phyloP scores from a whole-genome alignment of 1,139 yeast genomes.

The Geotrichum cucujoidarum region DNA sequence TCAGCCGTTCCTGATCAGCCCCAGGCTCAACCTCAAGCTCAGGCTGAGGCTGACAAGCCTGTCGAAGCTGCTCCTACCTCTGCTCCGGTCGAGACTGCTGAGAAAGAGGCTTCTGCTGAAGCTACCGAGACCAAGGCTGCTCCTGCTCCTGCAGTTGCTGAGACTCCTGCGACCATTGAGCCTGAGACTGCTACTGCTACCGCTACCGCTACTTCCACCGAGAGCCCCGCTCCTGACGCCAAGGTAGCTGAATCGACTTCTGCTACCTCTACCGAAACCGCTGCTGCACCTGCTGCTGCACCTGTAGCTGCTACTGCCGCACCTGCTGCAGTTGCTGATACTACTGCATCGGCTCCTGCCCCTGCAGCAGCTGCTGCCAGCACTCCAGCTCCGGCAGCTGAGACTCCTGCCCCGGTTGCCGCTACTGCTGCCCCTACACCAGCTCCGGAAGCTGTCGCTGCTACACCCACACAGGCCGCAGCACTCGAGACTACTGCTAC shows the following conservation, averaged over 20 bases:
- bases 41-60: not conserved
- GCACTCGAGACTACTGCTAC: not conserved
- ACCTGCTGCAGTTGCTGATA: not conserved
- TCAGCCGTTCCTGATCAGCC: not conserved
- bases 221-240: not conserved
- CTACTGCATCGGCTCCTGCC: slow-evolving; percentile 1
- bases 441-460: not conserved
- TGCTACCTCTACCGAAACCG: not conserved
- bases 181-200: not conserved
- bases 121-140: slow-evolving; percentile 2
- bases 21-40: not conserved
- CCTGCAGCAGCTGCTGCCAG: not conserved
- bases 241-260: not conserved
- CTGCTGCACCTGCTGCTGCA: not conserved
- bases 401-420: not conserved
- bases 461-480: not conserved
- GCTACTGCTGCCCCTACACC: not conserved
- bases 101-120: not conserved
- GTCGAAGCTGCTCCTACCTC: not conserved
- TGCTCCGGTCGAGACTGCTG: not conserved
- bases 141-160: slow-evolving; percentile 1
- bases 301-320: slow-evolving; percentile 1
- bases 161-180: not conserved
- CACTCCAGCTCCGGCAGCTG: not conserved
- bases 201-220: not conserved